phyloP scores from a whole-genome alignment of 2,329 filamentous ascomycete species.

The Penicillium sp. region DNA sequence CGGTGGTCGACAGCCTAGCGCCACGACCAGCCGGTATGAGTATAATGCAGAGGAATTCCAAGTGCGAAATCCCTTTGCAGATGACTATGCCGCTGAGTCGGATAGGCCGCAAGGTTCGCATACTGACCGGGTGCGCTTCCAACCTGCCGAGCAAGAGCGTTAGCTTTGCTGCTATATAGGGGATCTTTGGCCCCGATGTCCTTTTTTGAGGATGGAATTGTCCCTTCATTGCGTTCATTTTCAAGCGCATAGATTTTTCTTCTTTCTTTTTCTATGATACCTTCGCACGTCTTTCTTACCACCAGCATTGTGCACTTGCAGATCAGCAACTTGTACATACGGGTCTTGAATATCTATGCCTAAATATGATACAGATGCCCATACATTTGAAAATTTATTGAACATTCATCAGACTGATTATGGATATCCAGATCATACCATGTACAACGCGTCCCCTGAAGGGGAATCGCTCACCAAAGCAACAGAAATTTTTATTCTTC shows the following conservation, averaged over 20 bases:
- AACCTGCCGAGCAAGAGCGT: constrained; percentile 18
- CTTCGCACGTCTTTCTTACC: neutral
- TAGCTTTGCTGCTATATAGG: neutral
- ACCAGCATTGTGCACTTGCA: neutral
- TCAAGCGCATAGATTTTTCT: neutral
- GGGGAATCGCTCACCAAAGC: neutral
- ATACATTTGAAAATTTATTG: neutral
- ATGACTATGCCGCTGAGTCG: constrained; percentile 26
- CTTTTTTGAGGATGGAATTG: neutral
- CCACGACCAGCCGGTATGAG: constrained; percentile 27
- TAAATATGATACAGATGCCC: neutral
- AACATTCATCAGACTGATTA: neutral
- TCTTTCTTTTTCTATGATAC: constrained; percentile 3
- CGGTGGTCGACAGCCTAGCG: constrained; percentile 9
- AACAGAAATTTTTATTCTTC: neutral
- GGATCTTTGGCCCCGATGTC: too few species aligned
- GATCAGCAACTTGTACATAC: neutral
- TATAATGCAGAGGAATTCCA: constrained; percentile 43
- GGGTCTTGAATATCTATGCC: neutral
- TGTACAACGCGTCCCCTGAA: neutral
- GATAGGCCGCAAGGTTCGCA: neutral
- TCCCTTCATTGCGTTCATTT: neutral
- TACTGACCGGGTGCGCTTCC: constrained; percentile 8
- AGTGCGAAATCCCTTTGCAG: constrained; percentile 46
- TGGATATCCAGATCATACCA: neutral